phyloP scores from a whole-genome alignment of 2,329 filamentous ascomycete species.

The Neurospora sp. region DNA sequence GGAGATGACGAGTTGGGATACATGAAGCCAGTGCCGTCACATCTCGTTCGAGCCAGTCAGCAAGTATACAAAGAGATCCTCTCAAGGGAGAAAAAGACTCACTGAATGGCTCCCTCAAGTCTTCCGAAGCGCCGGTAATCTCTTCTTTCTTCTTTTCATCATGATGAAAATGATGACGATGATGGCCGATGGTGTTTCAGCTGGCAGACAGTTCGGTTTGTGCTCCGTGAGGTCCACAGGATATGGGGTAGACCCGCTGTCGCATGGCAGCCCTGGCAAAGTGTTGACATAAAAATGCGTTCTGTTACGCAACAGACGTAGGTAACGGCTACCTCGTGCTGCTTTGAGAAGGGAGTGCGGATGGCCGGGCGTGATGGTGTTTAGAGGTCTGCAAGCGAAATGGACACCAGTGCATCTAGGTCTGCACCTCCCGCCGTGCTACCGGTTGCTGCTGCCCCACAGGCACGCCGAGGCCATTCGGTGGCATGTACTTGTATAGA shows the following conservation, averaged over 20 bases:
- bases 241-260: background rate
- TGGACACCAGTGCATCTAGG: background rate
- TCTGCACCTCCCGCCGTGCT: background rate
- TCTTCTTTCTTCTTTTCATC: background rate
- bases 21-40: background rate
- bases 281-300: background rate
- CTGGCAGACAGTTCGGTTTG: background rate
- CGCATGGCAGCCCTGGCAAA: background rate
- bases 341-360: background rate
- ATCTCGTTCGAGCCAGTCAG: background rate
- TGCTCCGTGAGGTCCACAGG: background rate
- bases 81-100: background rate
- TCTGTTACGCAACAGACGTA: background rate
- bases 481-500: background rate
- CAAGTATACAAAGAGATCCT: background rate
- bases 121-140: background rate
- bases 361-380: background rate
- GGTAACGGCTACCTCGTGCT: background rate
- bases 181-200: background rate
- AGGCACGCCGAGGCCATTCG: background rate
- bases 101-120: background rate
- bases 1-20: background rate
- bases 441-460: background rate
- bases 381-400: background rate
- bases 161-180: background rate